Evolutionary conservation across 805 yeast genomes (phyloP), one percentile per base, ranked within the genome.

Genomic region (Wickerhamomyces strasburgensis): DNA sequence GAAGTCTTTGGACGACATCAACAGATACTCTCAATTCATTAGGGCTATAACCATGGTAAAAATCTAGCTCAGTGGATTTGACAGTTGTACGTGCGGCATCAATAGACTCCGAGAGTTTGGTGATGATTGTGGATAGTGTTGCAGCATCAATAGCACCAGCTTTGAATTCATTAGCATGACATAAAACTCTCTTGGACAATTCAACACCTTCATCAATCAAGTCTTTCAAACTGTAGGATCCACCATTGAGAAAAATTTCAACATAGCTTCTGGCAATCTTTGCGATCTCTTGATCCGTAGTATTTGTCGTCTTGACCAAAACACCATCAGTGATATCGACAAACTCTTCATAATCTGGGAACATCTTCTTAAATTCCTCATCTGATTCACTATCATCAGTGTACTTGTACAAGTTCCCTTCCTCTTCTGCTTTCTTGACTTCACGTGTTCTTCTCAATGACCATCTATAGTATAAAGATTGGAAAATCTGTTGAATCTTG

Each of bases 271-370:
- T 54, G 0, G 83, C 80, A 39, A 84, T 53, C 4, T 56, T 43
- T 35, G 58, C 67, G 49, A 78, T 72, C 14, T 68, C 49, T 0
- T 70, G 75, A 13, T 73, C 78, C 27, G 73, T 53, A n/a, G 52
- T 48, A n/a, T 29, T 37, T 3, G 38, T 46, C 39, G 51, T 41
- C n/a, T 42, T 36, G 2, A 44, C 43, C 5, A 46, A 33, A 15
- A 54, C 33, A n/a, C 54, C 45, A 11, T 52, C 56, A 3, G 56
- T 56, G 13, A 56, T 42, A 19, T 71, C 73, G 35, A 77, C 54
- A 5, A 76, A 72, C 8, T 82, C 84, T 33, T 84, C 95, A 45
- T 76, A 86, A 54, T 87, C 96, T 0, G 97, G 97, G 70, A 90
- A 90, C 62, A 89, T 56, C n/a, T 53, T 54, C 49, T 64, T 73